Conservation (phyloP, 2,329 filamentous ascomycete genomes). For the Didymella lethalis region DNA sequence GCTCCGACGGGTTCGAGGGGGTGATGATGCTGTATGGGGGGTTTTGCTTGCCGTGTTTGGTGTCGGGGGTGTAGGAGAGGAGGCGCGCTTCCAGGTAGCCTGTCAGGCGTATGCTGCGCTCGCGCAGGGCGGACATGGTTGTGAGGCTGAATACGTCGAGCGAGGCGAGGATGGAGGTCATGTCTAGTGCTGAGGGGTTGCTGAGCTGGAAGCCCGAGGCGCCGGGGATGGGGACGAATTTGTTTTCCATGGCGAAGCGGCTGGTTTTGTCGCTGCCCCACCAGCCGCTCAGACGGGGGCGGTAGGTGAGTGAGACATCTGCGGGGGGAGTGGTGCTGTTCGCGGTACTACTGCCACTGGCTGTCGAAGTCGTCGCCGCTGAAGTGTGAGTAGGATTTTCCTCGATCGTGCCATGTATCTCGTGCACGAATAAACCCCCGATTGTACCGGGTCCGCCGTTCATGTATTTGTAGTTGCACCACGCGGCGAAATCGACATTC, state of each 20-base stretch:
- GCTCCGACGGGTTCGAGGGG: constrained; percentile 69
- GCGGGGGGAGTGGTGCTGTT: neutral
- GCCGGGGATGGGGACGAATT: constrained; percentile 77
- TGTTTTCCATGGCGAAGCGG: constrained; percentile 84
- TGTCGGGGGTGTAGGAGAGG: constrained; percentile 20
- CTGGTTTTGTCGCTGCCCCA: constrained; percentile 82
- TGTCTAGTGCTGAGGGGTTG: constrained; percentile 81
- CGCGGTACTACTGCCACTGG: neutral
- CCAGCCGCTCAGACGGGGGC: constrained; percentile 79
- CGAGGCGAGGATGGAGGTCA: constrained; percentile 76
- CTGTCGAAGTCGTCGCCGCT: neutral
- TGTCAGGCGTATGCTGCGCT: constrained; percentile 76
- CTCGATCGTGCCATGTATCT: constrained; percentile 70
- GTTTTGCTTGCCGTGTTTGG: neutral
- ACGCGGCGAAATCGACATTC: constrained; percentile 89
- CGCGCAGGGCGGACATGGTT: constrained; percentile 71
- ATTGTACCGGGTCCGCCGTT: constrained; percentile 86
- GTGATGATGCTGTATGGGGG: constrained; percentile 68
- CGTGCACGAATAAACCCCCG: constrained; percentile 81
- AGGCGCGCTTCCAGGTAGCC: constrained; percentile 71
- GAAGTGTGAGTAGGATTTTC: neutral
- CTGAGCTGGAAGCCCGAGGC: constrained; percentile 85
- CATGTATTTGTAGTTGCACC: constrained; percentile 96
- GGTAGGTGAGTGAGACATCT: constrained; percentile 55
- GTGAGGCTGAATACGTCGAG: constrained; percentile 78